These are phyloP conservation scores for Mycena belliarum DNA, from an alignment of 768 basidiomycete genomes.

Conservation along the genomic window DNA sequence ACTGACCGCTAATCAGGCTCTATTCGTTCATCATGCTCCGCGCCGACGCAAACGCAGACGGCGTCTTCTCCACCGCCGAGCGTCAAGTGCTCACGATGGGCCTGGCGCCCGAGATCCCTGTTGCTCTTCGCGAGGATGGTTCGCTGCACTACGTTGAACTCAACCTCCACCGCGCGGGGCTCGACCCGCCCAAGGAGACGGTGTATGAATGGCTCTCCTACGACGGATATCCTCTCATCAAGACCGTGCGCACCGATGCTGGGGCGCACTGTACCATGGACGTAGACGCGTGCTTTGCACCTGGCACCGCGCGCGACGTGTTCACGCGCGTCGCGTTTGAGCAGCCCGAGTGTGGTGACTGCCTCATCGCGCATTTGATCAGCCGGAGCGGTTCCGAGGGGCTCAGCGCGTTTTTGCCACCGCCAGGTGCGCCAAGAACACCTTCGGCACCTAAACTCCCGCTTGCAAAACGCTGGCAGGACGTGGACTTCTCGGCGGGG, in stretches of 20 bases:
- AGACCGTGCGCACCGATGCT: not conserved
- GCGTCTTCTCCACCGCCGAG: slow-evolving; percentile 12
- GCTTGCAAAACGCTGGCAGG: slow-evolving; percentile 13
- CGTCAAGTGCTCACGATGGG: slow-evolving; percentile 6
- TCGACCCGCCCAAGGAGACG: slow-evolving; percentile 10
- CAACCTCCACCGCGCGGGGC: slow-evolving; percentile 6
- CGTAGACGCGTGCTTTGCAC: slow-evolving; percentile 1
- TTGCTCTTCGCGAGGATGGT: slow-evolving; percentile 9
- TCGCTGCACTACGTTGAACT: not conserved
- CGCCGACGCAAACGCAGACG: slow-evolving; percentile 16
- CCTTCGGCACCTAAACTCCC: not conserved
- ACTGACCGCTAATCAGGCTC: not conserved
- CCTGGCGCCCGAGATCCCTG: slow-evolving; percentile 3
- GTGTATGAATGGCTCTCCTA: slow-evolving; percentile 15
- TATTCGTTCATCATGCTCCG: slow-evolving; percentile 20
- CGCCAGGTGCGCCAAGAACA: not conserved
- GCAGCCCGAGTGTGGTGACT: slow-evolving; percentile 18
- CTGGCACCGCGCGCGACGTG: slow-evolving; percentile 1
- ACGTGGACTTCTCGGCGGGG: slow-evolving; percentile 2
- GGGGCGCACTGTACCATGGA: slow-evolving; percentile 7
- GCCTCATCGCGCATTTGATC: slow-evolving; percentile 20
- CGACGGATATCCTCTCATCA: slow-evolving; percentile 19
- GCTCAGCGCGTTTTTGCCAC: slow-evolving; percentile 16
- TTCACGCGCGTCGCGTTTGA: slow-evolving; percentile 20
- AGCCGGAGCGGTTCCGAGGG: slow-evolving; percentile 9